phyloP scores from a whole-genome alignment of 1,284 basidiomycete species.

The Ustilago curta region DNA sequence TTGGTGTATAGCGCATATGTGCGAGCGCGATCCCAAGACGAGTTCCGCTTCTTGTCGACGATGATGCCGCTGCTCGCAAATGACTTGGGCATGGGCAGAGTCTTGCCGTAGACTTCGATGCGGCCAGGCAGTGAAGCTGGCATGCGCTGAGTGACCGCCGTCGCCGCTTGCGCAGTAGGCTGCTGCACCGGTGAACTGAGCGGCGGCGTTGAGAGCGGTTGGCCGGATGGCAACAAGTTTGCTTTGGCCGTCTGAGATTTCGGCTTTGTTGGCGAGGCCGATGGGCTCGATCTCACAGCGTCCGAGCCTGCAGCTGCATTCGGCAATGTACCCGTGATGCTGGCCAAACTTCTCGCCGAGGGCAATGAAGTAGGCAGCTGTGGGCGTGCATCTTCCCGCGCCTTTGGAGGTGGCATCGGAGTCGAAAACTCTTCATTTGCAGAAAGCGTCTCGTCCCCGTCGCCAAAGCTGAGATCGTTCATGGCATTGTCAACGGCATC shows the following conservation, averaged over 20 bases:
- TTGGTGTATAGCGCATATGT: constrained; percentile 59
- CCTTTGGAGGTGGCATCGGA: constrained; percentile 24
- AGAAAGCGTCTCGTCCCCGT: constrained; percentile 40
- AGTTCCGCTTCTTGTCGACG: constrained; percentile 42
- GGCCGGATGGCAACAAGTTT: constrained; percentile 9
- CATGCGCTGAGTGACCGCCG: constrained; percentile 6
- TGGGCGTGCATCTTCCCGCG: constrained; percentile 12
- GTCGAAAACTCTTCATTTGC: constrained; percentile 36
- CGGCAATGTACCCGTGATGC: constrained; percentile 15
- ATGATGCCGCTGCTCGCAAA: constrained; percentile 51
- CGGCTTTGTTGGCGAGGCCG: constrained; percentile 15
- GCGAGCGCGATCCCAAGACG: constrained; percentile 60
- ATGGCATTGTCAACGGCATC: constrained; percentile 57
- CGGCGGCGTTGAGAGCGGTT: constrained; percentile 21
- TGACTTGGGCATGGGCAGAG: constrained; percentile 50
- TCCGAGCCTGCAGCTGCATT: constrained; percentile 1
- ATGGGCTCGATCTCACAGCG: constrained; percentile 15
- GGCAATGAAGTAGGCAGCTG: constrained; percentile 23
- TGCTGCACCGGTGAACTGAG: constrained; percentile 23
- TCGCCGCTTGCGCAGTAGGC: constrained; percentile 13
- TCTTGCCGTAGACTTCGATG: constrained; percentile 58
- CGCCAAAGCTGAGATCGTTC: constrained; percentile 60
- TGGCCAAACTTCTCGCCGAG: constrained; percentile 29
- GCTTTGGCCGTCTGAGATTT: constrained; percentile 15
- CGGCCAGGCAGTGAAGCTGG: constrained; percentile 11